A percentile compares a stretch with the other conserved stretches of the same genome.
Conservation (phyloP, 257 asterid species). For the Solanum lycopersicoides region DNA sequence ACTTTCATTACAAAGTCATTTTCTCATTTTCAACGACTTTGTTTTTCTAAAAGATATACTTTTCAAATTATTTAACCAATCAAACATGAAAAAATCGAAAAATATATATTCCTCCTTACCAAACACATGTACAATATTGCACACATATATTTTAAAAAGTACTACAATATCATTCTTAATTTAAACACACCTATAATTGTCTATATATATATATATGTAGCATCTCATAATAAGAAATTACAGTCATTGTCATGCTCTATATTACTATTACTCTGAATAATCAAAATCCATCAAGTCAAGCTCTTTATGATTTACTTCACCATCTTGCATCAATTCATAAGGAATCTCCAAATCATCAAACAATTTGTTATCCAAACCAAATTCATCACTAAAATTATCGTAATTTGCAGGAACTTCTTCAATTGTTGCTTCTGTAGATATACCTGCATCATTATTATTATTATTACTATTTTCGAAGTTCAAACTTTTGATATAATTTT, state of each 20-base stretch:
- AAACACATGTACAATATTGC: not conserved
- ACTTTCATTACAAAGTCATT: too few species aligned
- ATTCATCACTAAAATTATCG: slow-evolving; percentile 13
- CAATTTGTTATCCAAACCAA: slow-evolving; percentile 12
- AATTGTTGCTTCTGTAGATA: not conserved
- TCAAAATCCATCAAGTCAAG: slow-evolving; percentile 29
- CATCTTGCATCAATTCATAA: slow-evolving; percentile 6
- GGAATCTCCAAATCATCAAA: slow-evolving; percentile 21
- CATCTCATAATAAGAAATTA: not conserved
- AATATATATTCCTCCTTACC: not conserved
- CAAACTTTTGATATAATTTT: slow-evolving; percentile 67
- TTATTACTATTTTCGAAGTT: slow-evolving; percentile 23
- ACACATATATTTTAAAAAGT: not conserved
- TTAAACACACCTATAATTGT: not conserved
- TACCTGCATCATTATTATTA: not conserved
- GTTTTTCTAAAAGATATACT: too few species aligned
- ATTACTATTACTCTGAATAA: not conserved
- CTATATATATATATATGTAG: not conserved
- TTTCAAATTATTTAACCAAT: too few species aligned
- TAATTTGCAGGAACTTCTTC: not conserved
- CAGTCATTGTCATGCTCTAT: not conserved
- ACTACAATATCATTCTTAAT: not conserved
- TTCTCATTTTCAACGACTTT: too few species aligned
- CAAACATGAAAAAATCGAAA: too few species aligned
- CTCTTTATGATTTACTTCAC: slow-evolving; percentile 20